A percentile compares a stretch with the other conserved stretches of the same genome.
Evolutionary conservation across 176 grass and related monocot species (phyloP).

Genomic region (Pontederia crassipes): DNA sequence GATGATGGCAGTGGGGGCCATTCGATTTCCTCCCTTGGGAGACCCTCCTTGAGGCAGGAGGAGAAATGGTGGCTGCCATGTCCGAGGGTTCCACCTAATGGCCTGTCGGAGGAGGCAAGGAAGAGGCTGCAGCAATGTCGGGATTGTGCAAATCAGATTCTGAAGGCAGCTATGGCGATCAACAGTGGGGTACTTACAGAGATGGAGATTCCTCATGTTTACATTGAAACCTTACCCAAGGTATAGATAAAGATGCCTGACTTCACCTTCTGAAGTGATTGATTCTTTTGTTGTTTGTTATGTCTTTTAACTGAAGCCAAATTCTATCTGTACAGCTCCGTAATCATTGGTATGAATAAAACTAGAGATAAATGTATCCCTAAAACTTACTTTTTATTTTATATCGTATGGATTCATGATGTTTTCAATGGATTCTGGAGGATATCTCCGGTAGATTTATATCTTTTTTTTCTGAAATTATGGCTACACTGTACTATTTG

Average conservation of each 20-base stretch:
- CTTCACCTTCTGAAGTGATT: neutral
- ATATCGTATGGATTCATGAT: too few relatives aligned
- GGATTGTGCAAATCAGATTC: constrained; percentile 93
- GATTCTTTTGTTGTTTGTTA: neutral
- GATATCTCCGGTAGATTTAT: too few relatives aligned
- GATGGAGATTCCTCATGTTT: constrained; percentile 86
- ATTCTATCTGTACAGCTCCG: neutral
- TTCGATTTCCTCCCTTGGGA: constrained; percentile 38
- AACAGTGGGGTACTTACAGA: constrained; percentile 81
- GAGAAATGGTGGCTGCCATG: constrained; percentile 98
- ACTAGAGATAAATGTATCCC: too few relatives aligned
- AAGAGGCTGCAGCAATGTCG: constrained; percentile 82
- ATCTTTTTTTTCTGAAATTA: too few relatives aligned
- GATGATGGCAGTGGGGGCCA: constrained; percentile 25
- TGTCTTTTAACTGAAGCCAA: neutral
- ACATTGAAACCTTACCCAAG: constrained; percentile 87
- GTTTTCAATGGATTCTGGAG: too few relatives aligned
- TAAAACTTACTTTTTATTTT: too few relatives aligned
- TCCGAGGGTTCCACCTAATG: constrained; percentile 68
- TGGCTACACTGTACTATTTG: too few relatives aligned
- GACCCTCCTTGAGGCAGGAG: constrained; percentile 78
- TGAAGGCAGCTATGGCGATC: constrained; percentile 96
- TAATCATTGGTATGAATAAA: neutral
- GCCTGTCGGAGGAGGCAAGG: constrained; percentile 64
- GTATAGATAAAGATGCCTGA: constrained; percentile 20